A percentile compares a stretch with the other conserved stretches of the same genome.
phyloP scores from a whole-genome alignment of 2,329 filamentous ascomycete species.

The Ceratocystis diversiconidia region DNA sequence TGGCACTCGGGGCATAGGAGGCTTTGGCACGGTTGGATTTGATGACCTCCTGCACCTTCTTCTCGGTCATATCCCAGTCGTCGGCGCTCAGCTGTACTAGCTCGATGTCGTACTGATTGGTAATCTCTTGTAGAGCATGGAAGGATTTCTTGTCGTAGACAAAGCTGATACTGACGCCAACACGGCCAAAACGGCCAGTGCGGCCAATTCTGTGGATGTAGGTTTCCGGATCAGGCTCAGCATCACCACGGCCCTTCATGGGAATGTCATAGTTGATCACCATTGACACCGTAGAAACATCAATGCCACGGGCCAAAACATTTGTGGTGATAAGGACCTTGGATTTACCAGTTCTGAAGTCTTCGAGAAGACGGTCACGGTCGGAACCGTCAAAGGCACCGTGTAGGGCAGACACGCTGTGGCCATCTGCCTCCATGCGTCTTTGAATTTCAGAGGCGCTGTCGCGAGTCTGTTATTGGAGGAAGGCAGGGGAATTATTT shows the following conservation, averaged over 20 bases:
- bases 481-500: neutral
- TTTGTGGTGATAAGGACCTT: constrained; percentile 98
- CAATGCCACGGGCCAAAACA: constrained; percentile 88
- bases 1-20: constrained; percentile 35
- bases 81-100: constrained; percentile 67
- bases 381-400: constrained; percentile 73
- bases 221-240: constrained; percentile 80
- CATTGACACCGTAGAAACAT: constrained; percentile 83
- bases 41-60: constrained; percentile 66
- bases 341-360: constrained; percentile 72
- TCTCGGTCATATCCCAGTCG: constrained; percentile 86
- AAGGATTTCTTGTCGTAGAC: constrained; percentile 77
- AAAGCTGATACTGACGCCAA: constrained; percentile 90
- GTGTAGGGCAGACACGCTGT: constrained; percentile 81
- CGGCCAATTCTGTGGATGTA: constrained; percentile 97
- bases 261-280: constrained; percentile 94
- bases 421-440: constrained; percentile 76
- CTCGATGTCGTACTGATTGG: constrained; percentile 63
- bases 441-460: constrained; percentile 75
- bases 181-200: constrained; percentile 89
- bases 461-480: constrained; percentile 51
- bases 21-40: constrained; percentile 52
- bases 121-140: constrained; percentile 65
- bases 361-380: constrained; percentile 70
- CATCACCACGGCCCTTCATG: constrained; percentile 60